Base-by-base conservation (phyloP, 352 stramenopile species). In the Phytophthora quininea region DNA sequence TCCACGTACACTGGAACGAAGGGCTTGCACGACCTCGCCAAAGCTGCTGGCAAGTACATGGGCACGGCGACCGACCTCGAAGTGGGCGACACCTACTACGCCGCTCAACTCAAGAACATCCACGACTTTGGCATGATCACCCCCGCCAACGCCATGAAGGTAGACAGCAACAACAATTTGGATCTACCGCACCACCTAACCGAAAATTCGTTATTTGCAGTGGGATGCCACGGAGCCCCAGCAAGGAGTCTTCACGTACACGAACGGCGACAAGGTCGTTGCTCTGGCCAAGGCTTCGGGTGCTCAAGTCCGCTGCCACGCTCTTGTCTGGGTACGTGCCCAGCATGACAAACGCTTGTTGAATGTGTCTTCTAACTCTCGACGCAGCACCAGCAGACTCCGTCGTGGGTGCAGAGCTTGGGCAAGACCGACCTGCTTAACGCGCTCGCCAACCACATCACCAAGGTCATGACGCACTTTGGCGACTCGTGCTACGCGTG, bases 81-180 rank as follows among this genome's bases (percentile, higher is more conserved):
- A 51, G 31, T 76, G 33, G 49, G 50, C 33, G 69, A 76, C 30
- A 33, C 48, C 1, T 76, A 67, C 51, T 73, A 76, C 46, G 42
- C 52, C 11, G 19, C 58, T 15, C 29, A 57, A 50, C 63, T 79
- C 14, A 71, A 71, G 24, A 56, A 68, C 27, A 71, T 56, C 29
- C 58, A 61, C 1, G 63, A 79, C 15, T 76, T 76, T 15, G 65
- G 72, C 32, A 67, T 76, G 72, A 69, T 76, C 58, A 79, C 67
- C 31, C 72, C 67, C 27, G 31, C 47, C 4, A 74, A 76, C 35
- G 51, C 72, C 14, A 79, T 79, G 72, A 73, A 67, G 62, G 71
- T 78, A 40, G 35, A 6, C 10, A 40, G 35, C 35, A 40, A 27
- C 14, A 11, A 4, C 33, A 49, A 29, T 6, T 49, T 8, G 8